Evolutionary conservation across 768 basidiomycete species (phyloP).

Genomic region (Mycena amicta): DNA sequence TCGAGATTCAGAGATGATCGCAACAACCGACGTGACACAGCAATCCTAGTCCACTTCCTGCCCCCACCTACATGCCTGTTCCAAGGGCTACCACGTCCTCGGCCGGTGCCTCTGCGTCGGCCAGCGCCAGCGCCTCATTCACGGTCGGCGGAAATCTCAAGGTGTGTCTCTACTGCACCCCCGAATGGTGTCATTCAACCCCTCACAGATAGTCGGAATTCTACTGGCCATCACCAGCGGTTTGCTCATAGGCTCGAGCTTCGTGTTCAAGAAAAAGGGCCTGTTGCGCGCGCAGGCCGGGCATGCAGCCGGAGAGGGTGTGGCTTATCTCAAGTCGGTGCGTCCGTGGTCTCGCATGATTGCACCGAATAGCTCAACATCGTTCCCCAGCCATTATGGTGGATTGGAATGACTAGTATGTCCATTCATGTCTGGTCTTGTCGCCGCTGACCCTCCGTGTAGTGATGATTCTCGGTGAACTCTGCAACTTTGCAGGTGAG

Average conservation of each 20-base stretch:
- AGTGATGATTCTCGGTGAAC: conserved; percentile 93
- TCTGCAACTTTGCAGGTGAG: conserved; percentile 83
- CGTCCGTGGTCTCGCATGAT: conserved; percentile 30
- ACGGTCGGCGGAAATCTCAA: neutral
- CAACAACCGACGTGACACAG: too few species aligned
- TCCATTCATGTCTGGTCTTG: conserved; percentile 10
- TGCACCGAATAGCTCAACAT: conserved; percentile 16
- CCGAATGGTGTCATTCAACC: neutral
- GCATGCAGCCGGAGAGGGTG: conserved; percentile 79
- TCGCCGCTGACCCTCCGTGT: conserved; percentile 3
- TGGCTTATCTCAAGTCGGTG: conserved; percentile 93
- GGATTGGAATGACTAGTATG: conserved; percentile 88
- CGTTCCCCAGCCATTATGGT: conserved; percentile 86
- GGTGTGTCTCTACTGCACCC: neutral
- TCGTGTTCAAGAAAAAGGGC: conserved; percentile 99
- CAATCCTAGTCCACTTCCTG: neutral
- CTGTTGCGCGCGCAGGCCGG: conserved; percentile 81
- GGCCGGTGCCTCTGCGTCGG: neutral
- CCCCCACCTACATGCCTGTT: neutral
- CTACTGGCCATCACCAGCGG: conserved; percentile 79
- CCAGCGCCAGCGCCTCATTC: neutral
- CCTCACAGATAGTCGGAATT: conserved; percentile 33
- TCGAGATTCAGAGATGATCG: too few species aligned
- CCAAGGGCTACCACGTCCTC: neutral
- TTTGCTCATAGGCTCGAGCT: conserved; percentile 86